A percentile compares a stretch with the other conserved stretches of the same genome.
Conservation (phyloP, 2,329 filamentous ascomycete species). For the Neofusicoccum sp. region DNA sequence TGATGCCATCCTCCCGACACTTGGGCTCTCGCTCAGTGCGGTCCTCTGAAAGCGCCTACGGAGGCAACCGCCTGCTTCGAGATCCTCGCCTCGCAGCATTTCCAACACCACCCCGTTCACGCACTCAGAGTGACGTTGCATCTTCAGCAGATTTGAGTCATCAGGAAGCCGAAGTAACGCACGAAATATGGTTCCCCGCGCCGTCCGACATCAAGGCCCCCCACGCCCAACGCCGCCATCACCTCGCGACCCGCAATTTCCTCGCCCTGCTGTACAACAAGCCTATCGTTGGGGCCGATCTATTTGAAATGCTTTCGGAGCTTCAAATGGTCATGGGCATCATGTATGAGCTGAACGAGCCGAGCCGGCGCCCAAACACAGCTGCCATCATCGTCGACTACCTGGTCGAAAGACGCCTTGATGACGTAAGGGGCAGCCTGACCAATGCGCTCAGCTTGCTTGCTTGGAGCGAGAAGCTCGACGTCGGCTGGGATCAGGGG, state of each 20-base stretch:
- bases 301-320: conserved; percentile 63
- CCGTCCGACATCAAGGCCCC: conserved; percentile 49
- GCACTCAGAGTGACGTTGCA: conserved; percentile 17
- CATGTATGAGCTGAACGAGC: conserved; percentile 49
- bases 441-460: conserved; percentile 61
- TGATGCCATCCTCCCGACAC: conserved; percentile 2
- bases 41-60: background rate
- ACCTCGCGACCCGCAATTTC: conserved; percentile 67
- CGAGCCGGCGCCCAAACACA: conserved; percentile 44
- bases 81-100: background rate
- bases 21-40: background rate
- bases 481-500: conserved; percentile 63
- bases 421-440: conserved; percentile 62
- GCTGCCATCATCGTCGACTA: conserved; percentile 62
- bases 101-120: conserved; percentile 10
- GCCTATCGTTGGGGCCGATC: conserved; percentile 62
- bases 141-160: conserved; percentile 13
- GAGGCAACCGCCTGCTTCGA: background rate
- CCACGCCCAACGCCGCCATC: conserved; percentile 55
- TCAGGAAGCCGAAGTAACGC: conserved; percentile 28
- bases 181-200: conserved; percentile 61
- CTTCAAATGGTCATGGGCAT: conserved; percentile 60
- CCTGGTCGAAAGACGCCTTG: conserved; percentile 57
- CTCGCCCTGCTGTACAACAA: conserved; percentile 64
- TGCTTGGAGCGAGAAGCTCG: conserved; percentile 63